A percentile compares a stretch with the other conserved stretches of the same genome.
These are phyloP conservation scores for Capsicum rhomboideum DNA, from an alignment of 257 asterid species.

Conservation along the genomic window DNA sequence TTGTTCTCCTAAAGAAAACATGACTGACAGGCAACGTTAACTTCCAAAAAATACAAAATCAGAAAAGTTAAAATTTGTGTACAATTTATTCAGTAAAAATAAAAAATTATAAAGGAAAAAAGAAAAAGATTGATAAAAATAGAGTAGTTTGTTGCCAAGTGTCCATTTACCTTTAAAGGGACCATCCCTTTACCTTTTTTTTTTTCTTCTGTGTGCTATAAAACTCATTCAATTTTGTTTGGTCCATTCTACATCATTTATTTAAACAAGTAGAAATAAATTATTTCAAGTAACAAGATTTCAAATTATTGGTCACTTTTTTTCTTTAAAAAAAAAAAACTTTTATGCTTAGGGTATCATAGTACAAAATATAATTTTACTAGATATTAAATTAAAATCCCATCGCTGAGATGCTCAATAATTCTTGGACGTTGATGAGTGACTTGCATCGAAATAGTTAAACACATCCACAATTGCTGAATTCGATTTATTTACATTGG, in stretches of 20 bases:
- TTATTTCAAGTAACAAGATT: background rate
- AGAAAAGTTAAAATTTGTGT: background rate
- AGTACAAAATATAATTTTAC: too few relatives aligned
- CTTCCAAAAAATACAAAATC: background rate
- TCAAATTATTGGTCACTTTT: background rate
- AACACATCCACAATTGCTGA: background rate
- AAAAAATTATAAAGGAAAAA: background rate
- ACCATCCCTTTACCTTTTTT: background rate
- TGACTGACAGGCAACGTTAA: background rate
- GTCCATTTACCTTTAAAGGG: background rate
- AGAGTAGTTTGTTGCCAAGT: background rate
- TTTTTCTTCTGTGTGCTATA: background rate
- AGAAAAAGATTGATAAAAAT: background rate
- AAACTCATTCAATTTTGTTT: background rate
- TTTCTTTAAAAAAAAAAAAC: too few relatives aligned
- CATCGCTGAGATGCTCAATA: too few relatives aligned
- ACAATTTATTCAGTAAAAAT: background rate
- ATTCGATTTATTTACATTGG: too few relatives aligned
- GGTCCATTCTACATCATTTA: background rate
- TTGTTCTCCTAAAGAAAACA: slow-evolving; percentile 2
- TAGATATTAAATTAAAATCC: too few relatives aligned
- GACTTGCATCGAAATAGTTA: too few relatives aligned
- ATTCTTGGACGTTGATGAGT: too few relatives aligned
- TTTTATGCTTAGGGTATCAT: too few relatives aligned
- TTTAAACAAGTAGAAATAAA: background rate